Evolutionary conservation across 441 rosid species (phyloP).

Genomic region (Erodium chrysanthum): DNA sequence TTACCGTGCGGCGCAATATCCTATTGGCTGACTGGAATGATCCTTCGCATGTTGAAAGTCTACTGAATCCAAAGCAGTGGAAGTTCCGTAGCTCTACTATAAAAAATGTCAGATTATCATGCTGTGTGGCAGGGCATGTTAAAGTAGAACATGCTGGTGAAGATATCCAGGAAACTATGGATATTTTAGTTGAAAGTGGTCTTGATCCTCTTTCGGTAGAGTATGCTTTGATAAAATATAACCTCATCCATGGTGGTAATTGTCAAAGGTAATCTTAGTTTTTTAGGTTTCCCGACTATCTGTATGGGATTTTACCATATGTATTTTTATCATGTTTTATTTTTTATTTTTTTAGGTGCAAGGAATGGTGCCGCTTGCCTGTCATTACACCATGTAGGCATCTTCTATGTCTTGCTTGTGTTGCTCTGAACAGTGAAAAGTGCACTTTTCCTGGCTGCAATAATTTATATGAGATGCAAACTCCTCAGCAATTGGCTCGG

Average conservation of each 20-base stretch:
- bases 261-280: slow-evolving; percentile 54
- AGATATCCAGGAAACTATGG: slow-evolving; percentile 95
- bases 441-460: slow-evolving; percentile 73
- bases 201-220: slow-evolving; percentile 56
- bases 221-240: slow-evolving; percentile 50
- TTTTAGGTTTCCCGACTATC: slow-evolving; percentile 15
- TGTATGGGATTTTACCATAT: neutral
- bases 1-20: slow-evolving; percentile 78
- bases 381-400: slow-evolving; percentile 87
- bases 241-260: slow-evolving; percentile 68
- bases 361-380: slow-evolving; percentile 94
- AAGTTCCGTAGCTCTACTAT: slow-evolving; percentile 63
- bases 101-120: slow-evolving; percentile 73
- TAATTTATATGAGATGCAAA: slow-evolving; percentile 72
- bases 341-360: slow-evolving; percentile 43
- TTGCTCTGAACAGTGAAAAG: slow-evolving; percentile 58
- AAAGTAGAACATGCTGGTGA: slow-evolving; percentile 72
- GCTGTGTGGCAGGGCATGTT: slow-evolving; percentile 93
- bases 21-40: slow-evolving; percentile 97
- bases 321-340: neutral
- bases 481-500: slow-evolving; percentile 62
- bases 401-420: slow-evolving; percentile 79
- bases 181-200: slow-evolving; percentile 49
- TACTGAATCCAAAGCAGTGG: slow-evolving; percentile 91
- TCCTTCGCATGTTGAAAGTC: slow-evolving; percentile 95